These are phyloP conservation scores for Plasmopara muralis DNA, from an alignment of 352 stramenopile genomes.

Conservation along the genomic window DNA sequence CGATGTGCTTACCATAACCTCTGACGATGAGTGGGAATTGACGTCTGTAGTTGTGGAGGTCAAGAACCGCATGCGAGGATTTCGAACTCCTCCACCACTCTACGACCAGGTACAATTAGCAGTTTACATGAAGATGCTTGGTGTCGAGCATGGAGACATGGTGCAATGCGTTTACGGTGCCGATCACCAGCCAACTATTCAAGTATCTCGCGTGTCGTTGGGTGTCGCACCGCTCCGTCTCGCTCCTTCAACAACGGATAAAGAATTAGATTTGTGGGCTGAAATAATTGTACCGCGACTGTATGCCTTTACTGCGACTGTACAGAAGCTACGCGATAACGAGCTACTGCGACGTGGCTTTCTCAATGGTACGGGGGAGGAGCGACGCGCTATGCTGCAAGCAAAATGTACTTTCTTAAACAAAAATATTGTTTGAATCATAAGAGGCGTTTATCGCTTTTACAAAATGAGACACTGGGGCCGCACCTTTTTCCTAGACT, in stretches of 20 bases:
- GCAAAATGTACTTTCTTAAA: slow-evolving; percentile 54
- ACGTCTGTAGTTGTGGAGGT: slow-evolving; percentile 64
- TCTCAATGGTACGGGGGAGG: slow-evolving; percentile 41
- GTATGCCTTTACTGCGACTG: slow-evolving; percentile 39
- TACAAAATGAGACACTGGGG: slow-evolving; percentile 36
- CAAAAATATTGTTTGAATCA: slow-evolving; percentile 5
- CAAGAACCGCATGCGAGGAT: slow-evolving; percentile 66
- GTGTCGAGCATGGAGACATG: slow-evolving; percentile 48
- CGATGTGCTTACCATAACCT: slow-evolving; percentile 44
- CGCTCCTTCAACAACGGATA: slow-evolving; percentile 8
- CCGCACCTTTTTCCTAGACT: slow-evolving; percentile 18
- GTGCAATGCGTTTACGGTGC: slow-evolving; percentile 60
- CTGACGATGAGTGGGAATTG: slow-evolving; percentile 55
- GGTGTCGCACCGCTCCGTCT: slow-evolving; percentile 34
- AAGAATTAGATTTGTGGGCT: slow-evolving; percentile 40
- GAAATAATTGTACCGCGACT: slow-evolving; percentile 57
- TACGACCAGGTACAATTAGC: slow-evolving; percentile 75
- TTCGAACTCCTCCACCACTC: slow-evolving; percentile 50
- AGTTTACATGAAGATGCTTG: slow-evolving; percentile 81
- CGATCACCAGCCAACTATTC: slow-evolving; percentile 30
- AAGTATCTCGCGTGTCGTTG: slow-evolving; percentile 48
- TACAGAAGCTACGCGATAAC: slow-evolving; percentile 43
- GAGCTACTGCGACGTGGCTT: slow-evolving; percentile 52
- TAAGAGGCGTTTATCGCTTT: not conserved
- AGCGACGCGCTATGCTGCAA: slow-evolving; percentile 42